Percentiles rank a stretch among this genome's conserved stretches.
Evolutionary conservation across 1,284 basidiomycete genomes (phyloP).

Genomic region (Leccinum variabile): DNA sequence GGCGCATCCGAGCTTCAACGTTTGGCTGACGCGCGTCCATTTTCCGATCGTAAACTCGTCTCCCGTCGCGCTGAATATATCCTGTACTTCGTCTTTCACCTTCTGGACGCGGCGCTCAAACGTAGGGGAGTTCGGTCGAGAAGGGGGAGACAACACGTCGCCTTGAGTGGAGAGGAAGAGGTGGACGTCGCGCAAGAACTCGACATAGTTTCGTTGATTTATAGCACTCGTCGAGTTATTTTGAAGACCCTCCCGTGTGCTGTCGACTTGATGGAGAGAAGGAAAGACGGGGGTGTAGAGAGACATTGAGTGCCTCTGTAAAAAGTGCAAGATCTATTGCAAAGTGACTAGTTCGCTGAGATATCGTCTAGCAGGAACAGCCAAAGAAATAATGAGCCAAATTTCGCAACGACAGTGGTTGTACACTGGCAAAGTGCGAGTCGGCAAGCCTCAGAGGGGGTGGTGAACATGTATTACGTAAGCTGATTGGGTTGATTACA

Average conservation of each 20-base stretch:
- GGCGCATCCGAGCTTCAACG: slow-evolving; percentile 35
- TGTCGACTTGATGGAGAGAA: slow-evolving; percentile 13
- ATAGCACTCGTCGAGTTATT: not conserved
- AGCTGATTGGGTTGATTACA: slow-evolving; percentile 10
- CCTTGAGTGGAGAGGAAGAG: slow-evolving; percentile 35
- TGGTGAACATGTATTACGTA: slow-evolving; percentile 18
- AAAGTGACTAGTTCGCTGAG: not conserved
- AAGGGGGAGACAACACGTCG: slow-evolving; percentile 35
- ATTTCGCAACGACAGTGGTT: not conserved
- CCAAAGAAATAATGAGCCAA: not conserved
- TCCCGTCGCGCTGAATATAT: slow-evolving; percentile 15
- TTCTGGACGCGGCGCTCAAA: slow-evolving; percentile 26
- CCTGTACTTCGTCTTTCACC: slow-evolving; percentile 24
- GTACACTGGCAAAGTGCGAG: not conserved
- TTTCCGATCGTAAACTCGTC: slow-evolving; percentile 20
- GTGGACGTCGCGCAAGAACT: slow-evolving; percentile 33
- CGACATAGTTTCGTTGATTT: slow-evolving; percentile 25
- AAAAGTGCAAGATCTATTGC: slow-evolving; percentile 1
- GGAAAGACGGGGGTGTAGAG: slow-evolving; percentile 39
- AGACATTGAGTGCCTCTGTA: slow-evolving; percentile 26
- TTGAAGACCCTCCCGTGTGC: slow-evolving; percentile 9
- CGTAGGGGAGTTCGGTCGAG: slow-evolving; percentile 28
- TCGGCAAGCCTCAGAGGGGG: not conserved
- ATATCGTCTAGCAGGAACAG: not conserved
- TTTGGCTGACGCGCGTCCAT: slow-evolving; percentile 30